Percentiles rank a stretch among this genome's conserved stretches.
phyloP scores from a whole-genome alignment of 2,329 filamentous ascomycete species.

The Phoma sp. region DNA sequence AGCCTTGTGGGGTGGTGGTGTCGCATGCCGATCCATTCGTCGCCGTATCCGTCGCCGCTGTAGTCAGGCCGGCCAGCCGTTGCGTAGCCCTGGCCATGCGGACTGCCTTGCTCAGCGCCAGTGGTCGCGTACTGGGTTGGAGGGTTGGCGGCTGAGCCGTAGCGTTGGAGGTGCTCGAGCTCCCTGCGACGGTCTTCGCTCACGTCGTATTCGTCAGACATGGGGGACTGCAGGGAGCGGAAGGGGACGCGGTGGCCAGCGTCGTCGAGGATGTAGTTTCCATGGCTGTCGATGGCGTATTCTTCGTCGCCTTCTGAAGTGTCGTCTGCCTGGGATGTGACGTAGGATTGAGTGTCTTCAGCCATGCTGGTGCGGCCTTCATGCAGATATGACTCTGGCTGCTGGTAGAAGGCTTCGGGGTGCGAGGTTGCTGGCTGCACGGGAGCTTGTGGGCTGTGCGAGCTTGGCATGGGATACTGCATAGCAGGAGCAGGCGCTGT shows the following conservation, averaged over 20 bases:
- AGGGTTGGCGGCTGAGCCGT: conserved; percentile 49
- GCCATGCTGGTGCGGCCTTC: conserved; percentile 32
- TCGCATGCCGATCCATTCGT: conserved; percentile 48
- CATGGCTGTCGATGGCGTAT: conserved; percentile 46
- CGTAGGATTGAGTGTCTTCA: conserved; percentile 48
- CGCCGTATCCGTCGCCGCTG: conserved; percentile 47
- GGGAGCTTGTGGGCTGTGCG: conserved; percentile 32
- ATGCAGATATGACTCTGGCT: conserved; percentile 48
- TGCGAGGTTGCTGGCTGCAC: conserved; percentile 36
- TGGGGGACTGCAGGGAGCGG: conserved; percentile 40
- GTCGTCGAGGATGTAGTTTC: conserved; percentile 48
- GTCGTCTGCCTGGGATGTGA: conserved; percentile 44
- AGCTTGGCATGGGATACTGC: conserved; percentile 27
- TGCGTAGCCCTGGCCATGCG: conserved; percentile 29
- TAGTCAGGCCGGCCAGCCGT: conserved; percentile 39
- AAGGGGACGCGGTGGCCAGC: conserved; percentile 47
- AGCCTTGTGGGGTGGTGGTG: conserved; percentile 50
- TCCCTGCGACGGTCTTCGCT: conserved; percentile 59
- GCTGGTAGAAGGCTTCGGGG: conserved; percentile 50
- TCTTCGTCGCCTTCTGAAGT: conserved; percentile 49
- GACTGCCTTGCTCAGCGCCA: conserved; percentile 21
- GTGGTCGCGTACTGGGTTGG: conserved; percentile 39
- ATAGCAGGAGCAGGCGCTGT: conserved; percentile 36
- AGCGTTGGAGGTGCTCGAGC: conserved; percentile 56
- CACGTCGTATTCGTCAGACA: conserved; percentile 63